phyloP scores from a whole-genome alignment of 1,284 basidiomycete species.

The Naganishia cerealis region DNA sequence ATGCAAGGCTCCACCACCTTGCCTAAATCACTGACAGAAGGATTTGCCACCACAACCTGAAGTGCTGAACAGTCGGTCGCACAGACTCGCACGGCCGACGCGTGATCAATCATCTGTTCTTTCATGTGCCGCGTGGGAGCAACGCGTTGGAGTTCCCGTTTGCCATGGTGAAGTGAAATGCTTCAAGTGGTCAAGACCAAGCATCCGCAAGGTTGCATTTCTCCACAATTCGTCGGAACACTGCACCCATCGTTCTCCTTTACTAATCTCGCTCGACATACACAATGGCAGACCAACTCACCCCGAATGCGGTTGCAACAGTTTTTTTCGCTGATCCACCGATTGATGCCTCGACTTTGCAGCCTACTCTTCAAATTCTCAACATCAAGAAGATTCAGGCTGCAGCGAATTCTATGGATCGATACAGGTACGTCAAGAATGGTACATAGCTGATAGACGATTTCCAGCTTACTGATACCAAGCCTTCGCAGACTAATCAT shows the following conservation, averaged over 20 bases:
- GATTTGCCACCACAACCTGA: too few species aligned
- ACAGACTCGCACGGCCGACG: too few species aligned
- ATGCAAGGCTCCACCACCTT: too few species aligned
- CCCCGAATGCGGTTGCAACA: constrained; percentile 45
- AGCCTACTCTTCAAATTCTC: constrained; percentile 74
- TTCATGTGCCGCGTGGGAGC: not conserved
- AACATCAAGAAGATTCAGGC: constrained; percentile 72
- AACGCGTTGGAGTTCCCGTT: too few species aligned
- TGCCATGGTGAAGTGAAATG: not conserved
- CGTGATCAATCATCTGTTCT: not conserved
- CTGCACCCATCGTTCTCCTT: not conserved
- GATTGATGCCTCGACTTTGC: constrained; percentile 46
- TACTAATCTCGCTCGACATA: not conserved
- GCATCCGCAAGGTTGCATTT: not conserved
- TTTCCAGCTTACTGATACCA: not conserved
- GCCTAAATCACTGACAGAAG: too few species aligned
- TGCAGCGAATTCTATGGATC: constrained; percentile 41
- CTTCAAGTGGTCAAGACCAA: not conserved
- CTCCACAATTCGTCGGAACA: not conserved
- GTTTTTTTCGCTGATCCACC: constrained; percentile 41
- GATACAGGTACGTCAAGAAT: constrained; percentile 48
- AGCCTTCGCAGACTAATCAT: constrained; percentile 54
- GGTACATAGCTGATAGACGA: not conserved
- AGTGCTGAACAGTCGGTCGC: too few species aligned
- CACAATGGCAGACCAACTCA: constrained; percentile 38